phyloP scores from a whole-genome alignment of 495 filamentous ascomycete genomes.

The Hapsidospora chrysogenum region DNA sequence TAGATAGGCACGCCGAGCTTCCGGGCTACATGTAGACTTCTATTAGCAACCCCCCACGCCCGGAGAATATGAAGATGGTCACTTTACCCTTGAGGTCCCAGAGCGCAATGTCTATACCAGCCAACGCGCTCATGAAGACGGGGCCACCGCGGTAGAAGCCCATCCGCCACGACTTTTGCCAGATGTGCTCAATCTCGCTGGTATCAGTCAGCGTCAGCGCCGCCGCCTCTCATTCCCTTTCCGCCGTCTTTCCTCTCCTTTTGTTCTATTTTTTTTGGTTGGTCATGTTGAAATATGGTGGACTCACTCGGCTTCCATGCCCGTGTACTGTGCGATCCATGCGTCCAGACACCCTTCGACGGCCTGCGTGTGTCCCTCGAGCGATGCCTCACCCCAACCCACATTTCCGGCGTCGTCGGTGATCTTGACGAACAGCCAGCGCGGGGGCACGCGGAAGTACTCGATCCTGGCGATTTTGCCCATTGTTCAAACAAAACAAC shows the following conservation, averaged over 20 bases:
- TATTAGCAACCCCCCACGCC: background rate
- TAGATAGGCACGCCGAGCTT: constrained; percentile 54
- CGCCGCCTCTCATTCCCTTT: too few relatives aligned
- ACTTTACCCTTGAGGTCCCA: constrained; percentile 54
- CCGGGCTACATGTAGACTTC: constrained; percentile 12
- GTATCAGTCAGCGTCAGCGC: background rate
- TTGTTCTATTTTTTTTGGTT: background rate
- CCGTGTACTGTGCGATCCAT: constrained; percentile 42
- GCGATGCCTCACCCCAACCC: constrained; percentile 68
- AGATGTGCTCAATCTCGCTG: constrained; percentile 69
- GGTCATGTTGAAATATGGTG: background rate
- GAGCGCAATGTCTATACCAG: constrained; percentile 67
- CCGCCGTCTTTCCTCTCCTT: too few relatives aligned
- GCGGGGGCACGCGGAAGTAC: constrained; percentile 56
- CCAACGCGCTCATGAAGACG: constrained; percentile 66
- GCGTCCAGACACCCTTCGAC: constrained; percentile 62
- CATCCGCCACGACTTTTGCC: constrained; percentile 54
- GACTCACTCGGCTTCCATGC: constrained; percentile 56
- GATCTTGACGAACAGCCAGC: constrained; percentile 72
- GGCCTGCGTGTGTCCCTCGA: constrained; percentile 62
- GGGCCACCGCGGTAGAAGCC: constrained; percentile 73
- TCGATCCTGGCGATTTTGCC: constrained; percentile 51
- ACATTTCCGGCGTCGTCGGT: constrained; percentile 41
- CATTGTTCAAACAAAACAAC: too few relatives aligned
- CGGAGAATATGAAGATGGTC: background rate